These are phyloP conservation scores for Nakazawaea wyomingensis DNA, from an alignment of 805 yeast genomes.

Conservation along the genomic window DNA sequence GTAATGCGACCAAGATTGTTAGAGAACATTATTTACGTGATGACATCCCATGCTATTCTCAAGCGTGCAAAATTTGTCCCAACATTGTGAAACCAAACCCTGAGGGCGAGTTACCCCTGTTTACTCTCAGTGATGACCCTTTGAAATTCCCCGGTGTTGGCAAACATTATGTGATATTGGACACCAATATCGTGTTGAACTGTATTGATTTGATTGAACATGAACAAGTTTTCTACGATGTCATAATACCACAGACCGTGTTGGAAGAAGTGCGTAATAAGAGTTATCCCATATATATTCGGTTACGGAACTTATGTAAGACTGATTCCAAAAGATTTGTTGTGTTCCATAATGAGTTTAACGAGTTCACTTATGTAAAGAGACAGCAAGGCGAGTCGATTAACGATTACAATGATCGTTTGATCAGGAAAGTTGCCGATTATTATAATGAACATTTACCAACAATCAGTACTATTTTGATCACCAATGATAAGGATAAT, in stretches of 20 bases:
- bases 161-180: conserved; percentile 78
- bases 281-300: conserved; percentile 81
- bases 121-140: conserved; percentile 65
- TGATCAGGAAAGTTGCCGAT: conserved; percentile 68
- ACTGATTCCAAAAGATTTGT: conserved; percentile 76
- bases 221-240: conserved; percentile 73
- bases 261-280: conserved; percentile 87
- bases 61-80: conserved; percentile 59
- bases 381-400: conserved; percentile 65
- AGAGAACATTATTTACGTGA: conserved; percentile 90
- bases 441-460: conserved; percentile 71
- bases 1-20: conserved; percentile 85
- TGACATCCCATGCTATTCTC: conserved; percentile 89
- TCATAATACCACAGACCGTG: conserved; percentile 91
- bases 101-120: conserved; percentile 57
- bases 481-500: conserved; percentile 78
- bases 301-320: conserved; percentile 73
- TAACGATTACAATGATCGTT: conserved; percentile 88
- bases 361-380: conserved; percentile 58
- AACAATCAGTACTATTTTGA: conserved; percentile 44
- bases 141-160: conserved; percentile 39
- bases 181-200: conserved; percentile 81
- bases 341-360: conserved; percentile 91
- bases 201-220: conserved; percentile 89
- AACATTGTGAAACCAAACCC: conserved; percentile 55